Evolutionary conservation across 176 grass and related monocot species (phyloP).

Genomic region (Miscanthus lutarioriparius): DNA sequence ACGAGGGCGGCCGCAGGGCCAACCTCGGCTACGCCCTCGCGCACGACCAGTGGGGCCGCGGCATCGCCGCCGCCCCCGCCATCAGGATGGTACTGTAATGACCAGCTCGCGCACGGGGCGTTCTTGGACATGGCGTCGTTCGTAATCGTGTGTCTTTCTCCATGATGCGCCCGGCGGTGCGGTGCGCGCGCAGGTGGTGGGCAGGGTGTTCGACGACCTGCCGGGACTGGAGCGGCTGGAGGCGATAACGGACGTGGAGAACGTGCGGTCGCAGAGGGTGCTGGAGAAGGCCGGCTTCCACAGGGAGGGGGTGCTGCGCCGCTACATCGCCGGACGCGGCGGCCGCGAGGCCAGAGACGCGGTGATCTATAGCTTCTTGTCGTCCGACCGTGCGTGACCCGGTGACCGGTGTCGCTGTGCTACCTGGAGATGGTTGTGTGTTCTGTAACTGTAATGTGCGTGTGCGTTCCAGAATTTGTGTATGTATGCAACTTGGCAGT

Average conservation of each 20-base stretch:
- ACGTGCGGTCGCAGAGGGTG: slow-evolving; percentile 52
- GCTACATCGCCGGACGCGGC: slow-evolving; percentile 21
- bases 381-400: slow-evolving; percentile 16
- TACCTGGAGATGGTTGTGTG: background rate
- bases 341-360: slow-evolving; percentile 26
- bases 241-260: slow-evolving; percentile 45
- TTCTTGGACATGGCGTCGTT: background rate
- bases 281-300: slow-evolving; percentile 66
- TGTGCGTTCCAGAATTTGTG: background rate
- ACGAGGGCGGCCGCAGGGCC: slow-evolving; percentile 36
- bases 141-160: background rate
- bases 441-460: no score
- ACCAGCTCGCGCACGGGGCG: background rate
- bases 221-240: slow-evolving; percentile 57
- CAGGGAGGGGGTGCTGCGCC: slow-evolving; percentile 49
- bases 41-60: slow-evolving; percentile 42
- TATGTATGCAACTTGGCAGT: background rate
- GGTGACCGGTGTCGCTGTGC: background rate
- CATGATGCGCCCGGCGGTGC: background rate
- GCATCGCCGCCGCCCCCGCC: slow-evolving; percentile 40
- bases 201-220: slow-evolving; percentile 48
- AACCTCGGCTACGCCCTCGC: slow-evolving; percentile 58
- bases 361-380: slow-evolving; percentile 54
- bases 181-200: slow-evolving; percentile 25
- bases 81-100: slow-evolving; percentile 23